Evolutionary conservation across 371 early-diverging fungal genomes (phyloP).

Genomic region (Apophysomyces variabilis): DNA sequence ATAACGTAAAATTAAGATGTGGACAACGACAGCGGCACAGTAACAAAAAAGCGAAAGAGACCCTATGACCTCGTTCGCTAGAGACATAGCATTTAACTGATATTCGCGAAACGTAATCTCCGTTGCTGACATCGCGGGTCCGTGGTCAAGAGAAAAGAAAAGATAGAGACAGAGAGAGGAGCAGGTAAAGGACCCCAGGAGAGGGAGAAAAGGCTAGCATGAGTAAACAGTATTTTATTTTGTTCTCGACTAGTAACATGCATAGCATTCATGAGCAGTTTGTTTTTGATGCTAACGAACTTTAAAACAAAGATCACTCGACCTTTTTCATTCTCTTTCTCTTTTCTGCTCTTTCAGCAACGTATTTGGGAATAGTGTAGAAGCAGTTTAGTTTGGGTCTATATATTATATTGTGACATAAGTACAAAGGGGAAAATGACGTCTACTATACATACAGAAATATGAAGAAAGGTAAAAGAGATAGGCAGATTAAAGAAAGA

Average conservation of each 20-base stretch:
- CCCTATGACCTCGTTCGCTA: neutral
- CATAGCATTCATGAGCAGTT: too few species aligned
- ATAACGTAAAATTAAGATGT: slow-evolving; percentile 28
- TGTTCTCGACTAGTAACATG: too few species aligned
- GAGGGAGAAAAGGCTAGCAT: neutral
- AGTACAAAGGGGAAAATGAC: too few species aligned
- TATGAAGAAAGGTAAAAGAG: neutral
- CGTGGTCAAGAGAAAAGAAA: neutral
- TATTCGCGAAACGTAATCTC: neutral
- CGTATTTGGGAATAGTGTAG: too few species aligned
- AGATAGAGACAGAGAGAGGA: neutral
- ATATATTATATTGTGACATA: neutral
- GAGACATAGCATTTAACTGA: neutral
- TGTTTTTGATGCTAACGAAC: too few species aligned
- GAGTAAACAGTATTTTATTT: too few species aligned
- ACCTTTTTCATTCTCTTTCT: too few species aligned
- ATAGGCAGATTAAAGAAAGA: neutral
- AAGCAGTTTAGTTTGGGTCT: neutral
- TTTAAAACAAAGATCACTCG: too few species aligned
- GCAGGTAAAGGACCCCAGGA: neutral
- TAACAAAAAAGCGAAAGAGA: slow-evolving; percentile 22
- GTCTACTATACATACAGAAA: neutral
- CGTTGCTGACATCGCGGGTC: neutral
- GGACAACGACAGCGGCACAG: slow-evolving; percentile 20
- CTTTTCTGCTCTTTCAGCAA: too few species aligned